A percentile compares a stretch with the other conserved stretches of the same genome.
Conservation (phyloP, 768 basidiomycete species). For the Naganishia randhawae region DNA sequence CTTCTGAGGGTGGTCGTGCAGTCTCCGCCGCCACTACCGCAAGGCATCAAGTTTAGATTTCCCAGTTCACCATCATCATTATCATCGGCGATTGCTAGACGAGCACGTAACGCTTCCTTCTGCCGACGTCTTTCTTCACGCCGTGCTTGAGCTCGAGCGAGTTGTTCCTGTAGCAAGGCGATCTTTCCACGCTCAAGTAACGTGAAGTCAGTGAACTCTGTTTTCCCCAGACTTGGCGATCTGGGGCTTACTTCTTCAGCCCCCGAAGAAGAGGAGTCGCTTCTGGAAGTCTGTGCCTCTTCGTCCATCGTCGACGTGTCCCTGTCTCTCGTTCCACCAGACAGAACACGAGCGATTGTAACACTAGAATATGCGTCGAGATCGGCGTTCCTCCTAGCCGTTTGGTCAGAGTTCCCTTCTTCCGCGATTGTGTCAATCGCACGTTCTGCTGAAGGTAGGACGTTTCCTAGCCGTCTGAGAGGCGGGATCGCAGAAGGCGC, state of each 20-base stretch:
- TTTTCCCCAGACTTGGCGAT: not conserved
- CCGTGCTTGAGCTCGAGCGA: slow-evolving; percentile 8
- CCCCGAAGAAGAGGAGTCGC: not conserved
- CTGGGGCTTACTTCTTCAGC: not conserved
- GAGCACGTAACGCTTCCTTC: not conserved
- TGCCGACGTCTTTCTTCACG: slow-evolving; percentile 5
- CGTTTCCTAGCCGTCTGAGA: not conserved
- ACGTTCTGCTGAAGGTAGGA: not conserved
- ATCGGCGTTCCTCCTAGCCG: not conserved
- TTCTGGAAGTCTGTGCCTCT: not conserved
- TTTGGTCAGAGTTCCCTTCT: not conserved
- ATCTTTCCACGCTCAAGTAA: not conserved
- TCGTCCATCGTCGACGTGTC: not conserved
- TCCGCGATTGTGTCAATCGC: not conserved
- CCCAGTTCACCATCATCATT: not conserved
- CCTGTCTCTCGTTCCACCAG: not conserved
- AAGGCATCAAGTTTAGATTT: not conserved
- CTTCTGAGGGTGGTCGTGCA: not conserved
- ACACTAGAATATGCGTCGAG: not conserved
- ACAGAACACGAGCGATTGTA: not conserved
- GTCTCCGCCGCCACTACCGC: not conserved
- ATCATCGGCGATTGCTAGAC: not conserved
- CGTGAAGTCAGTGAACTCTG: not conserved
- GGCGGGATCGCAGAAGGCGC: not conserved
- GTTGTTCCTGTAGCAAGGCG: not conserved